Evolutionary conservation across 225 moss, liverwort and hornwort species (phyloP), one percentile per base, ranked within the genome.

Genomic region (Pseudisothecium myosuroides): DNA sequence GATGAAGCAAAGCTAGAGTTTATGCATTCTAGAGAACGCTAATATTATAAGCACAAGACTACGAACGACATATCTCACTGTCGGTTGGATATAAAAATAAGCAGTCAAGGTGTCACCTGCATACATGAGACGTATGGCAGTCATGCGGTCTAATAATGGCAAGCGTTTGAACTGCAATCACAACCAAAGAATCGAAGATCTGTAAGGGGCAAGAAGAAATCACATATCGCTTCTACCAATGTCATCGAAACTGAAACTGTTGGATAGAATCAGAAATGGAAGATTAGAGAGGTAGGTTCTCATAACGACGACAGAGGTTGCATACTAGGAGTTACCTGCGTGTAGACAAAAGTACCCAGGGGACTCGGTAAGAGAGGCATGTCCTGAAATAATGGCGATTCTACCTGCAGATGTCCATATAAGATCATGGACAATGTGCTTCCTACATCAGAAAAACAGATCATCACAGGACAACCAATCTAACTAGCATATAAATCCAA

Each of bases 51-150:
- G 61, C 43, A 89, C 56, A 76, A 84, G 32, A 69, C 18, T 76
- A 87, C 7, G 74, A 49, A 77, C 69, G 52, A 85, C 14, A 65
- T 76, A 14, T 77, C 56, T 59, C 71, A 52, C 28, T 39, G 58
- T 28, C 71, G n/a, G 22, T 85, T 36, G 41, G 82, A 69, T 75
- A 21, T 14, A 54, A 60, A 82, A 82, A 75, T 29, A 64, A 88
- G 84, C 73, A 88, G 82, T 93, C 59, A 94, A 93, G 87, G 86
- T 89, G 85, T 96, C 95, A 97, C 98, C 98, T 97, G 97, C 95
- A 93, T 99, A 99, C 97, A 99, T 96, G 92, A 99, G 96, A 87
- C 93, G 98, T 72, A 97, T 92, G 82, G 98, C 96, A 59, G 98
- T 96, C 96, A 99, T 90, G 81, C 98, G 95, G 90, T 99, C 98